These are phyloP conservation scores for Verticillium nonalfalfae DNA, from an alignment of 2,329 filamentous ascomycete species.

Conservation along the genomic window DNA sequence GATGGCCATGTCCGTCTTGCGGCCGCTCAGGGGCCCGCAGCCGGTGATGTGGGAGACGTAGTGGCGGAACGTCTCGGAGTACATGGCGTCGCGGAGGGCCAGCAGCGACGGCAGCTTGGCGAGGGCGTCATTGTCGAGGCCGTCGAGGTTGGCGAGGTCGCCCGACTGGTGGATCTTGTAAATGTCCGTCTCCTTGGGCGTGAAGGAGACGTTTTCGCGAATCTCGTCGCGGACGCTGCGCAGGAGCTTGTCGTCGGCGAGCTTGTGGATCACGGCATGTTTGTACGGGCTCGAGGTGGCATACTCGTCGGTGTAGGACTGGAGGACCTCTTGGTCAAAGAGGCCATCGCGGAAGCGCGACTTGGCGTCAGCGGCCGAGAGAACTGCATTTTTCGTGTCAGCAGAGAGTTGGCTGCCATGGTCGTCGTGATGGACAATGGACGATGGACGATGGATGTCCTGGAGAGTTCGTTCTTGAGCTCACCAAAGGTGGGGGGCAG, in stretches of 20 bases:
- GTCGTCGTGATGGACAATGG: too few relatives aligned
- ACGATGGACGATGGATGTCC: too few relatives aligned
- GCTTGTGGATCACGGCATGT: slow-evolving; percentile 78
- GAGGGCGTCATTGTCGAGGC: slow-evolving; percentile 79
- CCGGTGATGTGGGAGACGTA: slow-evolving; percentile 83
- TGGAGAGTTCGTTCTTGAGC: too few relatives aligned
- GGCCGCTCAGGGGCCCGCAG: slow-evolving; percentile 80
- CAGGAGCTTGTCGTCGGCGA: slow-evolving; percentile 77
- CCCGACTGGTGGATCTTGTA: slow-evolving; percentile 99
- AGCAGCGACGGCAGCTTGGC: slow-evolving; percentile 85
- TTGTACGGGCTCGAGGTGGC: slow-evolving; percentile 69
- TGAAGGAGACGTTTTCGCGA: slow-evolving; percentile 85
- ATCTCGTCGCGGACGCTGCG: slow-evolving; percentile 86
- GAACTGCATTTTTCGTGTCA: slow-evolving; percentile 25
- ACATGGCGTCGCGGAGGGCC: slow-evolving; percentile 85
- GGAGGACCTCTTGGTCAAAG: slow-evolving; percentile 53
- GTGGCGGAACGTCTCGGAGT: slow-evolving; percentile 82
- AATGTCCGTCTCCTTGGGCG: slow-evolving; percentile 97
- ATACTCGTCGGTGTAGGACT: slow-evolving; percentile 56
- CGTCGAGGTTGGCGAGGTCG: slow-evolving; percentile 93
- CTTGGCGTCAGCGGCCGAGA: slow-evolving; percentile 42
- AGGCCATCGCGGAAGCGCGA: slow-evolving; percentile 59
- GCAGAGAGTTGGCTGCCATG: not conserved
- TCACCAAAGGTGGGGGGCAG: not conserved
- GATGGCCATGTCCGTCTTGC: slow-evolving; percentile 98